Evolutionary conservation across 768 basidiomycete species (phyloP).

Genomic region (Boletus subparvulus): DNA sequence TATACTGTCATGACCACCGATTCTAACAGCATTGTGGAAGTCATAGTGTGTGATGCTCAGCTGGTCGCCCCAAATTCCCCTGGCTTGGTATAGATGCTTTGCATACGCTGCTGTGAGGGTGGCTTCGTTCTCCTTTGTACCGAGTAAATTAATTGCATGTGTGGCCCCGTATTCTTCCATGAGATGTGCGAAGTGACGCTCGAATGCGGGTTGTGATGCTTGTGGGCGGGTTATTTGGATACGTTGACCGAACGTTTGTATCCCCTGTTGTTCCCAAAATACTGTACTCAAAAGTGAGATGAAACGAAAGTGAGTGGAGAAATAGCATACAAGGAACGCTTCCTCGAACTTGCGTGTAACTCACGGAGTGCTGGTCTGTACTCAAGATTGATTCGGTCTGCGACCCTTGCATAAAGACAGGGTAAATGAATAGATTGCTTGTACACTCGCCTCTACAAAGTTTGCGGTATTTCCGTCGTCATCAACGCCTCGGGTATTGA

Average conservation of each 20-base stretch:
- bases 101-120: conserved; percentile 80
- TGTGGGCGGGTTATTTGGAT: conserved; percentile 96
- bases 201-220: conserved; percentile 96
- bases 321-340: conserved; percentile 82
- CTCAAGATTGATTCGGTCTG: conserved; percentile 91
- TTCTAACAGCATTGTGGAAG: conserved; percentile 82
- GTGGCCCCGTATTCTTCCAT: conserved; percentile 81
- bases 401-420: conserved; percentile 14
- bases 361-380: conserved; percentile 83
- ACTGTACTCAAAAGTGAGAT: conserved; percentile 47
- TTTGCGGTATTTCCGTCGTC: conserved; percentile 95
- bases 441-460: conserved; percentile 79
- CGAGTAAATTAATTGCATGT: conserved; percentile 90
- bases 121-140: conserved; percentile 89
- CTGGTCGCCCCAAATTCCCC: conserved; percentile 59
- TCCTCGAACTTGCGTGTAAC: conserved; percentile 92
- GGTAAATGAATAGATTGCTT: not conserved
- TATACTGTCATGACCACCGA: conserved; percentile 86
- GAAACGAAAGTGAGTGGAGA: not conserved
- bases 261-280: conserved; percentile 98
- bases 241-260: conserved; percentile 91
- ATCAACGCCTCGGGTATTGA: conserved; percentile 95
- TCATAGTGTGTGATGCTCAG: conserved; percentile 88
- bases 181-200: conserved; percentile 86
- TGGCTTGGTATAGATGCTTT: conserved; percentile 71